Evolutionary conservation across 306 rosid genomes (phyloP), one percentile per base, ranked within the genome.

Genomic region (Vachellia collinsii): DNA sequence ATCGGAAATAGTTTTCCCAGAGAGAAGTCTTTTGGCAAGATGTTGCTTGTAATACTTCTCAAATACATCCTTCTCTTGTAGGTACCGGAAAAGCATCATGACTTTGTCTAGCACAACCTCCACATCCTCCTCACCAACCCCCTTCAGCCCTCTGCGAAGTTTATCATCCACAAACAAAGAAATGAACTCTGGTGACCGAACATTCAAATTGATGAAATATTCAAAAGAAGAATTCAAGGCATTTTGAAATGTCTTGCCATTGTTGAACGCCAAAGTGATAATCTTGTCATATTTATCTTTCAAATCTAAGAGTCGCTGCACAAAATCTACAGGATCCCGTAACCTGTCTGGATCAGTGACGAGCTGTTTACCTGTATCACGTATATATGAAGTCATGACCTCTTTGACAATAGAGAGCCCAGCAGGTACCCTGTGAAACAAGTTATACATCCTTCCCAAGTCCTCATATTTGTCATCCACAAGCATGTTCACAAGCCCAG

Each of bases 31-130:
- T 53, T 88, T 86, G 39, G 89, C 91, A 71, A 88, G 54, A 80
- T 88, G 91, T 74, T 88, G 91, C 61, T 88, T 86, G 83, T 88
- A 88, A 79, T 88, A 88, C 76, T 86, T 88, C 79, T 88, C 89
- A 86, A 86, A 88, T 70, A 88, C 88, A 43, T 88, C 91, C 61
- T 88, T 88, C 80, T 88, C 89, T 74, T 88, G 91, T 4, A 88
- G 89, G 80, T 83, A 88, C 34, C 91, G 85, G 79, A 88, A 88
- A 74, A 88, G 91, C 89, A 88, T 84, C 91, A 88, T 88, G 34
- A 88, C 89, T 81, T 88, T 88, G 86, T 86, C 91, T 50, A 88
- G 78, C 77, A 86, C 78, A 81, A 86, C 23, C 82, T 88, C 91
- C 69, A 86, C 91, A 70, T 88, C 91, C 78, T 88, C 91, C 83